A percentile compares a stretch with the other conserved stretches of the same genome.
These are phyloP conservation scores for Colletotrichum noveboracense DNA, from an alignment of 2,329 filamentous ascomycete species.

Conservation along the genomic window DNA sequence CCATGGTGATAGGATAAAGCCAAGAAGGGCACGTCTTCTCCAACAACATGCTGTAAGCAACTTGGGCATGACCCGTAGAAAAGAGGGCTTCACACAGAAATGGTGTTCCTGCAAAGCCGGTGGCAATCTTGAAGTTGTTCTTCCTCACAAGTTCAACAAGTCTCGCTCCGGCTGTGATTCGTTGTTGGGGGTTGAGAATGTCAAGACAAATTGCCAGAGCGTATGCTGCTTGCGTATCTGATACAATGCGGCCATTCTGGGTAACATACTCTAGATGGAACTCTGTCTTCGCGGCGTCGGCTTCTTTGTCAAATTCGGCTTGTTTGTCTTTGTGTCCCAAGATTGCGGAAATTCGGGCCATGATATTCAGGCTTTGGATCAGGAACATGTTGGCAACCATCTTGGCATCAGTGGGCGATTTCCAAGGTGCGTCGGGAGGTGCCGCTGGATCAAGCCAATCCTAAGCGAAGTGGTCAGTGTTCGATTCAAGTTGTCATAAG, in stretches of 20 bases:
- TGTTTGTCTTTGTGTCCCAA: constrained; percentile 23
- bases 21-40: constrained; percentile 39
- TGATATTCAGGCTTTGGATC: constrained; percentile 18
- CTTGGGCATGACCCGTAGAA: constrained; percentile 1
- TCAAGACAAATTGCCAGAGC: constrained; percentile 25
- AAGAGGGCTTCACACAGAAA: constrained; percentile 22
- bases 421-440: constrained; percentile 29
- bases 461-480: constrained; percentile 38
- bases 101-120: constrained; percentile 28
- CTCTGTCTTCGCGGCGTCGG: background rate
- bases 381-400: constrained; percentile 37
- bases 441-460: constrained; percentile 38
- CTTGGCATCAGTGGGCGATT: constrained; percentile 31
- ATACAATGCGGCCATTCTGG: constrained; percentile 14
- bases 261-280: constrained; percentile 29
- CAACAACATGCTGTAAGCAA: constrained; percentile 41
- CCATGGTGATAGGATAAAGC: constrained; percentile 43
- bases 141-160: constrained; percentile 2
- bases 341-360: background rate
- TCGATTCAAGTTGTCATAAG: background rate
- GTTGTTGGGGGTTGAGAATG: constrained; percentile 3
- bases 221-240: constrained; percentile 26
- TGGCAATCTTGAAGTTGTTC: constrained; percentile 18
- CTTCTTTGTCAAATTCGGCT: background rate
- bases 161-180: background rate